A percentile compares a stretch with the other conserved stretches of the same genome.
phyloP scores from a whole-genome alignment of 352 stramenopile genomes.

The Bremia lactucae region DNA sequence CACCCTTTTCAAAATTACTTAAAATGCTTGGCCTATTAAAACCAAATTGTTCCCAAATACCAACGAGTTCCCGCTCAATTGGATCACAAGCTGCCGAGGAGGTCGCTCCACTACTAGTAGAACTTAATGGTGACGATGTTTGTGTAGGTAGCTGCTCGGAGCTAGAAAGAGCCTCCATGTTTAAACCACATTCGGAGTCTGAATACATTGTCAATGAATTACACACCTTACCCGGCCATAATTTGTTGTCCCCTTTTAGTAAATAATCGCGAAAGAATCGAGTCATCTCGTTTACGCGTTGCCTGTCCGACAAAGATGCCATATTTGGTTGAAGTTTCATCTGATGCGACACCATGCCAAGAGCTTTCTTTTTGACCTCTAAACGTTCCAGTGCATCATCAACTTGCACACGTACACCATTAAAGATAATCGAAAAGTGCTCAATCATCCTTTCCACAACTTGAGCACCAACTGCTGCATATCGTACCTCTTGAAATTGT shows the following conservation, averaged over 20 bases:
- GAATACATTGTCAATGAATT: conserved; percentile 1
- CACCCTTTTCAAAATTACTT: conserved; percentile 71
- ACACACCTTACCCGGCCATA: neutral
- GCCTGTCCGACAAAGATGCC: conserved; percentile 51
- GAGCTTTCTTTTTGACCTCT: conserved; percentile 48
- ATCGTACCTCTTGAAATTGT: conserved; percentile 65
- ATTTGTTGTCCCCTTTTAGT: conserved; percentile 3
- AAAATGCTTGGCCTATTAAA: conserved; percentile 56
- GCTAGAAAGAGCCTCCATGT: too few relatives aligned
- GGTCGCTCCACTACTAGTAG: conserved; percentile 8
- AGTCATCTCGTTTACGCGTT: conserved; percentile 56
- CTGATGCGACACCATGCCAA: conserved; percentile 54
- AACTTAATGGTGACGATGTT: conserved; percentile 7
- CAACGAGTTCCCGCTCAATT: conserved; percentile 25
- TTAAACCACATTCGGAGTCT: conserved; percentile 9
- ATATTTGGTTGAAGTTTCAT: conserved; percentile 59
- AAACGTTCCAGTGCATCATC: conserved; percentile 53
- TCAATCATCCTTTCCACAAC: conserved; percentile 73
- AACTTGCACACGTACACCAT: conserved; percentile 50
- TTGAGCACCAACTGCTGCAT: conserved; percentile 59
- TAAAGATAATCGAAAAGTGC: conserved; percentile 68
- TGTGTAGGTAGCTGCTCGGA: conserved; percentile 2
- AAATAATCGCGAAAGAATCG: conserved; percentile 41
- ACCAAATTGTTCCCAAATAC: conserved; percentile 66
- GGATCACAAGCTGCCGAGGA: conserved; percentile 9